Percentiles rank a stretch among this genome's conserved stretches.
phyloP scores from a whole-genome alignment of 345 rosid species.

The Erodium maritimum region DNA sequence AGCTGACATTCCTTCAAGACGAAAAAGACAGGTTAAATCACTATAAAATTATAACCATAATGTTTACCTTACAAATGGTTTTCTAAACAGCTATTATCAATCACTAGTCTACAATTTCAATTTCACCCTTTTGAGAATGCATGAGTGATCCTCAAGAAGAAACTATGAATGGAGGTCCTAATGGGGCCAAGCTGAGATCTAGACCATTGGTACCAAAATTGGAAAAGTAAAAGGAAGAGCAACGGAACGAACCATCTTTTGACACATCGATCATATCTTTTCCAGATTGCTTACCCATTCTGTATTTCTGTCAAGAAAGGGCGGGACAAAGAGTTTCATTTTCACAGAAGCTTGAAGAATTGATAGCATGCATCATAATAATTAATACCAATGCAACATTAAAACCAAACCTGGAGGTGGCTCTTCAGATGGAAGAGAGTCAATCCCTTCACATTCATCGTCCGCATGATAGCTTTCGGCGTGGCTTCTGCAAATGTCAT shows the following conservation, averaged over 20 bases:
- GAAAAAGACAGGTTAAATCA: constrained; percentile 1
- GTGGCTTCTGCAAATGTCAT: constrained; percentile 57
- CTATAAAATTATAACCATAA: background rate
- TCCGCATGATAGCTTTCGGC: constrained; percentile 84
- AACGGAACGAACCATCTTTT: constrained; percentile 31
- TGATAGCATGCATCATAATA: background rate
- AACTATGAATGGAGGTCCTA: too few relatives aligned
- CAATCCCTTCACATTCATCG: constrained; percentile 81
- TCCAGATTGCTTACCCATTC: constrained; percentile 79
- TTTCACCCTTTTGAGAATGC: too few relatives aligned
- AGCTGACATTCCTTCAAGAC: constrained; percentile 25
- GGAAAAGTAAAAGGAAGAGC: background rate
- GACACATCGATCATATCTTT: constrained; percentile 52
- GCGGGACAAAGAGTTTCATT: too few relatives aligned
- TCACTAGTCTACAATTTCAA: too few relatives aligned
- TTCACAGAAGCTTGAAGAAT: too few relatives aligned
- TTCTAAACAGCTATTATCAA: background rate
- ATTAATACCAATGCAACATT: constrained; percentile 3
- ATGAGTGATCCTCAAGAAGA: too few relatives aligned
- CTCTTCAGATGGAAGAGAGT: constrained; percentile 89
- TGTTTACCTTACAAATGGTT: too few relatives aligned
- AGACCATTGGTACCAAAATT: too few relatives aligned
- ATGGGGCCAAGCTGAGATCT: too few relatives aligned
- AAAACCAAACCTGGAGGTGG: constrained; percentile 71
- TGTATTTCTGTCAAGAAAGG: constrained; percentile 50